phyloP scores from a whole-genome alignment of 1,284 basidiomycete species.

The Thelephora terrestris region DNA sequence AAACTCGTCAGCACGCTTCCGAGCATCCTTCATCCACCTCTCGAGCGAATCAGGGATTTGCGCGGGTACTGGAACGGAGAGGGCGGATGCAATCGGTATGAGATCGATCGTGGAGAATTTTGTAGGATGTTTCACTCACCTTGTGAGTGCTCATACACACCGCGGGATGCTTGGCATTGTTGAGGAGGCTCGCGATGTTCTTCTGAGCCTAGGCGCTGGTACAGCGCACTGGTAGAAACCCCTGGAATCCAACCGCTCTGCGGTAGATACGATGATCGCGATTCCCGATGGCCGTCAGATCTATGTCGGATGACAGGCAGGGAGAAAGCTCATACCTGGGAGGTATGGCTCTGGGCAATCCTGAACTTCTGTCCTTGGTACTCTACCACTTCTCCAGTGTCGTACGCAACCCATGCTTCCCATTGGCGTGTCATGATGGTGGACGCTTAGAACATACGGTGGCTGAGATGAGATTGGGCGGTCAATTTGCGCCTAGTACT shows the following conservation, averaged over 20 bases:
- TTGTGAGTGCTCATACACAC: slow-evolving; percentile 21
- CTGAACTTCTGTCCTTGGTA: slow-evolving; percentile 52
- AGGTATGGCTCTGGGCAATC: slow-evolving; percentile 60
- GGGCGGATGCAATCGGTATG: neutral
- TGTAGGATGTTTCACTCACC: slow-evolving; percentile 30
- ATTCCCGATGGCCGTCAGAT: neutral
- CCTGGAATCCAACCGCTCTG: slow-evolving; percentile 58
- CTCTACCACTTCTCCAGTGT: slow-evolving; percentile 41
- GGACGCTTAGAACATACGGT: neutral
- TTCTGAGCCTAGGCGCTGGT: slow-evolving; percentile 26
- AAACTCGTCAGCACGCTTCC: slow-evolving; percentile 40
- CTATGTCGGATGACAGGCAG: too few species aligned
- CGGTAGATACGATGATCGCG: neutral
- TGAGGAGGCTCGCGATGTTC: slow-evolving; percentile 15
- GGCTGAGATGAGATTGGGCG: too few species aligned
- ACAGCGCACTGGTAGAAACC: slow-evolving; percentile 48
- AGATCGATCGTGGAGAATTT: slow-evolving; percentile 25
- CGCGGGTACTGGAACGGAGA: slow-evolving; percentile 21
- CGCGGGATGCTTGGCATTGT: slow-evolving; percentile 19
- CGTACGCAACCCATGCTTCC: slow-evolving; percentile 58
- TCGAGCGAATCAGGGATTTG: slow-evolving; percentile 40
- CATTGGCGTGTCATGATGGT: slow-evolving; percentile 35
- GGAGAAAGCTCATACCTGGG: slow-evolving; percentile 44
- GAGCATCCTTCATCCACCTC: slow-evolving; percentile 51
- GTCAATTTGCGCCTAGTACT: too few species aligned